These are phyloP conservation scores for Quercus cerris DNA, from an alignment of 306 rosid genomes.

Conservation along the genomic window DNA sequence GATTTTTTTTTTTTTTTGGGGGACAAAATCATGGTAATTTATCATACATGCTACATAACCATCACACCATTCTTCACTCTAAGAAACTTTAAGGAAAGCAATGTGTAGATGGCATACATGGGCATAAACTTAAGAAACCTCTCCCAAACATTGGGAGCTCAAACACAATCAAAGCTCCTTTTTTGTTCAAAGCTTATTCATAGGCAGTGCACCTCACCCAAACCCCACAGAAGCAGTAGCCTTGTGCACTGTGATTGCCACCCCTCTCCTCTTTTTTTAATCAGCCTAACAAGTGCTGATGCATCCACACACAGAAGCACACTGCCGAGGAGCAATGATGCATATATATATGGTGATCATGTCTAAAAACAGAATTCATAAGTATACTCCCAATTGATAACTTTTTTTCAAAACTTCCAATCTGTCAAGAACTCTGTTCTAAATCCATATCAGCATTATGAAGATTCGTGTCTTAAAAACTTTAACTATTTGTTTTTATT, in stretches of 20 bases:
- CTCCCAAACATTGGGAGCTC: no score
- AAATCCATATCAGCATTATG: neutral
- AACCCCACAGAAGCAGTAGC: no score
- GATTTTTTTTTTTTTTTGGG: no score
- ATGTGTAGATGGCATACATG: no score
- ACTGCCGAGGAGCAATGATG: neutral
- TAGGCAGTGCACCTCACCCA: no score
- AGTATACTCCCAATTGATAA: neutral
- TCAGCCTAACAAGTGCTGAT: neutral
- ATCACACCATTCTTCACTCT: neutral
- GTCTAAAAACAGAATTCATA: neutral
- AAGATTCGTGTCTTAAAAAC: no score
- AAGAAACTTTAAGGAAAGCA: no score
- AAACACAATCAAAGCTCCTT: neutral
- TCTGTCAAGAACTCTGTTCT: neutral
- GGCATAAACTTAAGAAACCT: no score
- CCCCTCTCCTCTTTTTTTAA: neutral
- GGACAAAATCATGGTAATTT: no score
- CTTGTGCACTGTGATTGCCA: no score
- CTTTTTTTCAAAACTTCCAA: neutral
- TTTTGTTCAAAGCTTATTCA: neutral
- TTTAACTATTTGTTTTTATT: neutral
- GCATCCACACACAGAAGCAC: neutral
- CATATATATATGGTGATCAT: neutral
- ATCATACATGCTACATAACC: neutral